These are phyloP conservation scores for Zasmidium cellare DNA, from an alignment of 2,329 filamentous ascomycete genomes.

Conservation along the genomic window DNA sequence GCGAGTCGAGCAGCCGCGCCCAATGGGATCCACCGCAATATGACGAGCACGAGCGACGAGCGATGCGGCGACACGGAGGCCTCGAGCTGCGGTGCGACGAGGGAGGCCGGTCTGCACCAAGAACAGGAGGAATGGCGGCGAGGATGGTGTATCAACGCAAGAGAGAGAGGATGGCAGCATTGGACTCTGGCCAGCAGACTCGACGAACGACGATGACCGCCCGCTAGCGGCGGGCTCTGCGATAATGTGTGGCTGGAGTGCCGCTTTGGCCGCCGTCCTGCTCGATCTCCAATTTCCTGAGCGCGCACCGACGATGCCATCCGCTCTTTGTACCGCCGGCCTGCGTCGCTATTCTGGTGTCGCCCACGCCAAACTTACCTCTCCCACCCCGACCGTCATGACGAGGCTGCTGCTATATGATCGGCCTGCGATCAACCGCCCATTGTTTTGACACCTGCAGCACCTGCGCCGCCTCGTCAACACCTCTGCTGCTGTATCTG, in stretches of 20 bases:
- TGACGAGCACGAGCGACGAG: background rate
- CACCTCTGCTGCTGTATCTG: too few species aligned
- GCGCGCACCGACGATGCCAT: background rate
- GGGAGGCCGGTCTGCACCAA: too few species aligned
- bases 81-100: background rate
- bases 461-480: background rate
- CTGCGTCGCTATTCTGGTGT: background rate
- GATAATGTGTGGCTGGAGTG: conserved; percentile 3
- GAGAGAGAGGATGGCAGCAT: background rate
- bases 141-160: background rate
- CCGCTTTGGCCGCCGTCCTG: background rate
- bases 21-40: background rate
- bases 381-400: background rate
- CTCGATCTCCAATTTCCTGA: background rate
- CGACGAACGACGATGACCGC: background rate
- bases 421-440: background rate
- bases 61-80: background rate
- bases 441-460: background rate
- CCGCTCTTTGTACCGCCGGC: background rate
- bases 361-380: background rate
- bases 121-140: too few species aligned
- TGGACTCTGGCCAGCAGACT: background rate
- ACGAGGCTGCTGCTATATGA: background rate
- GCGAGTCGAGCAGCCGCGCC: background rate
- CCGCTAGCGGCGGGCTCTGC: background rate